Evolutionary conservation across 768 basidiomycete genomes (phyloP).

Genomic region (Nidularia pulvinata): DNA sequence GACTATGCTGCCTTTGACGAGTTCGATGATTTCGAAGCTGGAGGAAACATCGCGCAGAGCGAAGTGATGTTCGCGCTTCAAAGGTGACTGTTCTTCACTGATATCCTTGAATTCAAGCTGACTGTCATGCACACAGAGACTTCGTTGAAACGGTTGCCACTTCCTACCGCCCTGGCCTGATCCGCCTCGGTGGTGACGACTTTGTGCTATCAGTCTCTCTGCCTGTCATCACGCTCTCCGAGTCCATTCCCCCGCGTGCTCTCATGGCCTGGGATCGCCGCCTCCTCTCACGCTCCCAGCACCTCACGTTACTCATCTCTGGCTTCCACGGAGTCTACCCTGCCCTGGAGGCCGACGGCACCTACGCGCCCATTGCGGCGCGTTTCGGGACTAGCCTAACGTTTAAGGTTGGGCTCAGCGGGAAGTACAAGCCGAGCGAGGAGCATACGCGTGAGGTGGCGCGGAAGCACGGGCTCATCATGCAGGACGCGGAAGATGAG

Average conservation of each 20-base stretch:
- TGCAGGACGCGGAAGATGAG: conserved; percentile 40
- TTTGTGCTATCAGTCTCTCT: conserved; percentile 56
- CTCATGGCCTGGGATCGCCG: conserved; percentile 76
- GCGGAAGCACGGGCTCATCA: conserved; percentile 47
- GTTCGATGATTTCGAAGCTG: conserved; percentile 12
- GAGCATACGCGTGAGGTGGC: conserved; percentile 46
- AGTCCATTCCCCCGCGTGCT: conserved; percentile 59
- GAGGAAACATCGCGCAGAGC: conserved; percentile 11
- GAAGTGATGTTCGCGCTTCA: conserved; percentile 23
- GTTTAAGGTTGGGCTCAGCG: conserved; percentile 66
- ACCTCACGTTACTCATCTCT: conserved; percentile 69
- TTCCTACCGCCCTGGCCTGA: conserved; percentile 60
- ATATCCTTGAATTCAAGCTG: neutral
- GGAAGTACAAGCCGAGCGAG: conserved; percentile 56
- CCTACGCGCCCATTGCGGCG: conserved; percentile 29
- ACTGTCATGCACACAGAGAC: conserved; percentile 38
- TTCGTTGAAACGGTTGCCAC: conserved; percentile 59
- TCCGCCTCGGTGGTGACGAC: conserved; percentile 47
- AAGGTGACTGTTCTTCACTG: conserved; percentile 16
- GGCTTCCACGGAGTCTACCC: conserved; percentile 56
- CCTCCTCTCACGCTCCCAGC: conserved; percentile 52
- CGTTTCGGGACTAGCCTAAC: conserved; percentile 30
- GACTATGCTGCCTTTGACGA: conserved; percentile 36
- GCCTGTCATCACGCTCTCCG: conserved; percentile 49
- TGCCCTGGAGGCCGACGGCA: conserved; percentile 40